phyloP scores from a whole-genome alignment of 2,329 filamentous ascomycete genomes.

The Onygenales sp. region DNA sequence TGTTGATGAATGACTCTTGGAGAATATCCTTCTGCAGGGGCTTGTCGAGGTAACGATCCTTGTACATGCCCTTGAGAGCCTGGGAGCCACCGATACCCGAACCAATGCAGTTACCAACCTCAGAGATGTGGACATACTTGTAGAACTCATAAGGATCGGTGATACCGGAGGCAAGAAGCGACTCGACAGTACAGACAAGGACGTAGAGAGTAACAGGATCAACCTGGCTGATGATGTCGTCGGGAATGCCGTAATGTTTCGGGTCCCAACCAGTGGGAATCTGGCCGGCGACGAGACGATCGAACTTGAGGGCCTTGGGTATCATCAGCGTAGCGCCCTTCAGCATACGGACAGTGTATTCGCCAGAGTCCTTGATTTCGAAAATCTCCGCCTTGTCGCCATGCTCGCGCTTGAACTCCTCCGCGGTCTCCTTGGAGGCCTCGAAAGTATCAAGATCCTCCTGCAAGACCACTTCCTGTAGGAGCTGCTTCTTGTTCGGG shows the following conservation, averaged over 20 bases:
- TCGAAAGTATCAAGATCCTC: conserved; percentile 97
- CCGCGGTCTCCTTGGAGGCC: conserved; percentile 90
- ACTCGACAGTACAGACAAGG: conserved; percentile 85
- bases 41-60: conserved; percentile 92
- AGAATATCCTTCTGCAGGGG: conserved; percentile 98
- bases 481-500: conserved; percentile 94
- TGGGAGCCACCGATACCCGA: conserved; percentile 95
- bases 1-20: conserved; percentile 99
- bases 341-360: conserved; percentile 89
- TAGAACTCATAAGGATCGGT: conserved; percentile 99
- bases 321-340: conserved; percentile 94
- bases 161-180: conserved; percentile 84
- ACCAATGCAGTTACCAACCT: conserved; percentile 96
- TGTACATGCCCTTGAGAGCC: conserved; percentile 95
- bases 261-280: conserved; percentile 96
- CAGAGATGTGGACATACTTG: conserved; percentile 96
- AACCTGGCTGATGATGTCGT: conserved; percentile 95
- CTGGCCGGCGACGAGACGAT: conserved; percentile 93
- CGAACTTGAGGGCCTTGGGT: conserved; percentile 93
- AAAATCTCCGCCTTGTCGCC: conserved; percentile 97
- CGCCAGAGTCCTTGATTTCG: conserved; percentile 84
- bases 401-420: conserved; percentile 95
- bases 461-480: conserved; percentile 95
- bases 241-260: conserved; percentile 89
- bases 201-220: conserved; percentile 94